These are phyloP conservation scores for Neobulgaria alba DNA, from an alignment of 2,329 filamentous ascomycete genomes.

Conservation along the genomic window DNA sequence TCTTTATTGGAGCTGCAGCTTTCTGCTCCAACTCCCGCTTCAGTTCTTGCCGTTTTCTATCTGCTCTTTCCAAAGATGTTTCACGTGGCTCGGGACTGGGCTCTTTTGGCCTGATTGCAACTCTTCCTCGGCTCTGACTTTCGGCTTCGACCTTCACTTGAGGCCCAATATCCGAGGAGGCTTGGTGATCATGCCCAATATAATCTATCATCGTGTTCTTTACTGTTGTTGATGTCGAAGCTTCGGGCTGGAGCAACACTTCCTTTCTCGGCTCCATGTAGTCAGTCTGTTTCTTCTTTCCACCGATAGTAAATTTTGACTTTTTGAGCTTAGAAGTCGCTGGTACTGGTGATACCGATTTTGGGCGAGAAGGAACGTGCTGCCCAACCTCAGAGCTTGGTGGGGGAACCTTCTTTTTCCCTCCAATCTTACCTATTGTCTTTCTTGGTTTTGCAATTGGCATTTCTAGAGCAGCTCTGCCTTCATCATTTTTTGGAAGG, in stretches of 20 bases:
- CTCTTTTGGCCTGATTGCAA: constrained; percentile 8
- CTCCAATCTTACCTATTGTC: constrained; percentile 13
- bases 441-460: constrained; percentile 7
- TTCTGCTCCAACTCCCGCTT: constrained; percentile 28
- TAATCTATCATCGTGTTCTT: neutral
- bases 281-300: constrained; percentile 16
- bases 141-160: neutral
- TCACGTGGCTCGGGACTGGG: constrained; percentile 16
- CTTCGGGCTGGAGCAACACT: neutral
- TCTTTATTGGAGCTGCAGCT: constrained; percentile 25
- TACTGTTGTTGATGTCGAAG: neutral
- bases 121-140: constrained; percentile 10
- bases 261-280: neutral
- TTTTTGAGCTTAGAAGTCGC: constrained; percentile 11
- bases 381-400: constrained; percentile 4
- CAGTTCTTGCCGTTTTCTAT: constrained; percentile 24
- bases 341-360: neutral
- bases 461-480: neutral
- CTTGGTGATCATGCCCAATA: neutral
- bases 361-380: neutral
- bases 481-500: too few relatives aligned
- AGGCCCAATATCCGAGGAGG: neutral
- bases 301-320: constrained; percentile 16
- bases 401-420: constrained; percentile 13
- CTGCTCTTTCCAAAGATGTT: constrained; percentile 26